phyloP scores from a whole-genome alignment of 305 asterid genomes.

The Solanum hybrid region DNA sequence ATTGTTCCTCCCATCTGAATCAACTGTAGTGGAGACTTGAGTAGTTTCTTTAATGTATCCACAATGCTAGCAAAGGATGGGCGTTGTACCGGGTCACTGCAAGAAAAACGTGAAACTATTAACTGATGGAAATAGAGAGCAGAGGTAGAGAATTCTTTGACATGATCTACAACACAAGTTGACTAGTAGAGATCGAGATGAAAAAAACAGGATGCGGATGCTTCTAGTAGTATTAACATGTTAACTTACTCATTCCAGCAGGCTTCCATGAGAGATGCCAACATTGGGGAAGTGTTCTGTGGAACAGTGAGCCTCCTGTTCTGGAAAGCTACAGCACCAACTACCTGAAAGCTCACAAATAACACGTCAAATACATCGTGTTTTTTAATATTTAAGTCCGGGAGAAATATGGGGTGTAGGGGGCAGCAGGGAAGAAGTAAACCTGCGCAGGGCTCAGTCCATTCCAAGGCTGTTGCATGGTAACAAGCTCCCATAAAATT shows the following conservation, averaged over 20 bases:
- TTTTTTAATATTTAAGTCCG: neutral
- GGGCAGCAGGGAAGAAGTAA: neutral
- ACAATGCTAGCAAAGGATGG: slow-evolving; percentile 60
- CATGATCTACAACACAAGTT: neutral
- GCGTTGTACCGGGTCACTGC: slow-evolving; percentile 72
- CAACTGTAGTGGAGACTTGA: slow-evolving; percentile 71
- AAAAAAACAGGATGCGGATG: neutral
- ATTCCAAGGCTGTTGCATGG: slow-evolving; percentile 89
- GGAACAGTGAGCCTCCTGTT: slow-evolving; percentile 79
- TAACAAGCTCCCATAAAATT: slow-evolving; percentile 80
- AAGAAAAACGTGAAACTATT: neutral
- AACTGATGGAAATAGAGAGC: neutral
- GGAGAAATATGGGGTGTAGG: neutral
- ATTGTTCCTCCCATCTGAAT: slow-evolving; percentile 56
- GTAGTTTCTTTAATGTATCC: slow-evolving; percentile 66
- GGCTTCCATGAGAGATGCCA: slow-evolving; percentile 75
- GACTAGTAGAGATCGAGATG: neutral
- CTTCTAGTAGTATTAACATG: neutral
- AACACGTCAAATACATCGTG: neutral
- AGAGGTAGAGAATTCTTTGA: neutral
- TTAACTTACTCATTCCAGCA: slow-evolving; percentile 90
- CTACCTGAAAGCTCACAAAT: slow-evolving; percentile 44
- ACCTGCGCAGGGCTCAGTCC: slow-evolving; percentile 96
- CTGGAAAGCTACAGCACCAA: slow-evolving; percentile 97
- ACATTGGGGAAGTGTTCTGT: slow-evolving; percentile 46